Evolutionary conservation across 208 protist species (phyloP).

Genomic region (Endotrypanum monterogeii): DNA sequence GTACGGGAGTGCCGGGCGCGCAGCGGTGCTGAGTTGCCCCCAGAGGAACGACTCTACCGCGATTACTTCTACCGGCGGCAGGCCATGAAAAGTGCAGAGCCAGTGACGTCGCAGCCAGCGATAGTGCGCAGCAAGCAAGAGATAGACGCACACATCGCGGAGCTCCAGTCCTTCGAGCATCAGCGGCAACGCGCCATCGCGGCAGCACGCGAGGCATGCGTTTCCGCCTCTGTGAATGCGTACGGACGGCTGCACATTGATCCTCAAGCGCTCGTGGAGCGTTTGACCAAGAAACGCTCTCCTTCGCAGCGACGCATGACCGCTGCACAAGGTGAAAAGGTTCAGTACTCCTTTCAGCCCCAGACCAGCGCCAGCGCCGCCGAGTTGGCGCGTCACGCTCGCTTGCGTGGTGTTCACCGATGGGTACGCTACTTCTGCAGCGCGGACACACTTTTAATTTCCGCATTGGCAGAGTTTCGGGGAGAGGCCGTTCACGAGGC

Average conservation of each 20-base stretch:
- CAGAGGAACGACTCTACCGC: conserved; percentile 51
- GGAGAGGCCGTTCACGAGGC: conserved; percentile 19
- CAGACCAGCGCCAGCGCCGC: conserved; percentile 9
- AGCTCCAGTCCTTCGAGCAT: conserved; percentile 49
- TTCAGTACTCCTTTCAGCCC: conserved; percentile 26
- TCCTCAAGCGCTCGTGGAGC: conserved; percentile 40
- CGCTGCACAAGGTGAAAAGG: not conserved
- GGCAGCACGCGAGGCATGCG: conserved; percentile 38
- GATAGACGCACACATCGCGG: conserved; percentile 53
- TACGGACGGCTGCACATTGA: conserved; percentile 35
- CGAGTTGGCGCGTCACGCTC: conserved; percentile 11
- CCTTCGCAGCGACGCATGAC: conserved; percentile 13
- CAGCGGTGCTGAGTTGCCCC: conserved; percentile 32
- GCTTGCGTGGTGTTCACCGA: conserved; percentile 24
- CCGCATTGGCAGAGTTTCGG: conserved; percentile 7
- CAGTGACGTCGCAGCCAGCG: not conserved
- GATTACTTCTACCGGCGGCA: conserved; percentile 38
- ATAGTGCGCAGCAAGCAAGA: conserved; percentile 35
- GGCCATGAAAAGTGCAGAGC: not conserved
- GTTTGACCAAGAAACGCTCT: conserved; percentile 29
- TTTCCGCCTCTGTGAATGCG: conserved; percentile 2
- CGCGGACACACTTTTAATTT: not conserved
- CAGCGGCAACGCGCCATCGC: conserved; percentile 42
- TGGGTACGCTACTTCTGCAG: conserved; percentile 28
- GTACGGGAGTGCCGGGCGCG: conserved; percentile 39